Percentiles rank a stretch among this genome's conserved stretches.
Conservation (phyloP, 495 filamentous ascomycete genomes). For the Amorphotheca resinae region DNA sequence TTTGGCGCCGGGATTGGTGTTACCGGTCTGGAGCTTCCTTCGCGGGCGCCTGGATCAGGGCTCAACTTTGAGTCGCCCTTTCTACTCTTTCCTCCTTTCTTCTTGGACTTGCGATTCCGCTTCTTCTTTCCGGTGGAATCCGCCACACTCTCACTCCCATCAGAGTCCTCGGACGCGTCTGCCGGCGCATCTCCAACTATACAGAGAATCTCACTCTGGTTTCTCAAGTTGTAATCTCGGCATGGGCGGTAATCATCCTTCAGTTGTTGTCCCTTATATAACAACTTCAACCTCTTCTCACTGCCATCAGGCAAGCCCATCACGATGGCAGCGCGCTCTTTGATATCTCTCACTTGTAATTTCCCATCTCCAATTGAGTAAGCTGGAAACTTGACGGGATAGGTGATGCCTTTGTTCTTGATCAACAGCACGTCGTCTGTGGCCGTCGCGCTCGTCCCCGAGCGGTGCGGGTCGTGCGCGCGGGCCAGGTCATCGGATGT, state of each 20-base stretch:
- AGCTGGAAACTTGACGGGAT: slow-evolving; percentile 66
- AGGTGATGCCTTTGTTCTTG: slow-evolving; percentile 55
- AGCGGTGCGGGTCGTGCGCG: slow-evolving; percentile 25
- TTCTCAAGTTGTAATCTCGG: slow-evolving; percentile 64
- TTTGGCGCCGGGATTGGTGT: slow-evolving; percentile 25
- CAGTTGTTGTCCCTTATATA: slow-evolving; percentile 72
- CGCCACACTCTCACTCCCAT: slow-evolving; percentile 22
- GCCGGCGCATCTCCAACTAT: slow-evolving; percentile 37
- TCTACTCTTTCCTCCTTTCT: slow-evolving; percentile 26
- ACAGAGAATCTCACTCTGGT: slow-evolving; percentile 64
- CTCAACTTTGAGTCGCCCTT: slow-evolving; percentile 16
- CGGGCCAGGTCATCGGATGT: slow-evolving; percentile 52
- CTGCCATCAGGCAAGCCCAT: slow-evolving; percentile 45
- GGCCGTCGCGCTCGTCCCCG: slow-evolving; percentile 24
- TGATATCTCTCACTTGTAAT: slow-evolving; percentile 54
- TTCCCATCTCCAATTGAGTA: slow-evolving; percentile 71
- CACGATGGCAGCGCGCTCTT: slow-evolving; percentile 49
- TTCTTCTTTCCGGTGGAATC: slow-evolving; percentile 25
- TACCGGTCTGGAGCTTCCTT: slow-evolving; percentile 20
- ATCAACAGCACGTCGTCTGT: slow-evolving; percentile 72
- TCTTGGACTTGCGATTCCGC: slow-evolving; percentile 33
- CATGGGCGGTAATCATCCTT: slow-evolving; percentile 53
- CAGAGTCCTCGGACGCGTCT: slow-evolving; percentile 22
- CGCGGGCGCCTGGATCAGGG: slow-evolving; percentile 12
- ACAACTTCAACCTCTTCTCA: slow-evolving; percentile 46